Evolutionary conservation across 331 rosid genomes (phyloP).

Genomic region (Saraca asoca): DNA sequence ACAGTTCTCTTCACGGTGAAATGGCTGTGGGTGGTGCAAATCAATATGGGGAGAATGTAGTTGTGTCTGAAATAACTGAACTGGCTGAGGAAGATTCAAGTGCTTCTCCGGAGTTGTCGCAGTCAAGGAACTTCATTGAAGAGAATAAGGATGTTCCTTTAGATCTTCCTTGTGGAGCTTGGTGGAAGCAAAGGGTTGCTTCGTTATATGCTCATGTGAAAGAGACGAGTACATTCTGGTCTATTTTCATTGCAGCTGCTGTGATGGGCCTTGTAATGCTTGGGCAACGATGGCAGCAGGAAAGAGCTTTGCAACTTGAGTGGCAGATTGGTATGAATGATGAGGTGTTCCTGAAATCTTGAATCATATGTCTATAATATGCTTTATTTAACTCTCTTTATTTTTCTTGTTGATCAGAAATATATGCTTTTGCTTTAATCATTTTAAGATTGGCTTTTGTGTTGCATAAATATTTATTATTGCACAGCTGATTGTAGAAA

Average conservation of each 20-base stretch:
- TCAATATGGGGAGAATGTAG: conserved; percentile 46
- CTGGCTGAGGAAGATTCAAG: conserved; percentile 45
- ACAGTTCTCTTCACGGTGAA: conserved; percentile 60
- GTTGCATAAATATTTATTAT: no score
- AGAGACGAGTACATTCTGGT: conserved; percentile 82
- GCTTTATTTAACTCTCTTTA: neutral
- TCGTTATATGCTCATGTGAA: conserved; percentile 79
- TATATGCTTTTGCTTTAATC: no score
- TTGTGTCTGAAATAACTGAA: conserved; percentile 48
- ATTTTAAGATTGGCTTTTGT: no score
- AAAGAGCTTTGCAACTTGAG: conserved; percentile 73
- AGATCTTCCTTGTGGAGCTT: conserved; percentile 79
- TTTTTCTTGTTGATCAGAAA: neutral
- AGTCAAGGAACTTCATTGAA: conserved; percentile 40
- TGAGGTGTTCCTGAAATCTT: conserved; percentile 56
- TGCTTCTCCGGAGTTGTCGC: conserved; percentile 43
- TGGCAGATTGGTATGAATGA: conserved; percentile 56
- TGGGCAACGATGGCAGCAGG: conserved; percentile 92
- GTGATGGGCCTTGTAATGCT: conserved; percentile 93
- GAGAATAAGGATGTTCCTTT: conserved; percentile 42
- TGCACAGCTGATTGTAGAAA: no score
- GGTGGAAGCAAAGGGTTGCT: conserved; percentile 91
- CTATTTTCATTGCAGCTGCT: conserved; percentile 78
- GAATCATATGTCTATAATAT: neutral
- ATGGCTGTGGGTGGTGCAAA: conserved; percentile 40